Conservation (phyloP, 139 green algal species). For the Microglena sp. region DNA sequence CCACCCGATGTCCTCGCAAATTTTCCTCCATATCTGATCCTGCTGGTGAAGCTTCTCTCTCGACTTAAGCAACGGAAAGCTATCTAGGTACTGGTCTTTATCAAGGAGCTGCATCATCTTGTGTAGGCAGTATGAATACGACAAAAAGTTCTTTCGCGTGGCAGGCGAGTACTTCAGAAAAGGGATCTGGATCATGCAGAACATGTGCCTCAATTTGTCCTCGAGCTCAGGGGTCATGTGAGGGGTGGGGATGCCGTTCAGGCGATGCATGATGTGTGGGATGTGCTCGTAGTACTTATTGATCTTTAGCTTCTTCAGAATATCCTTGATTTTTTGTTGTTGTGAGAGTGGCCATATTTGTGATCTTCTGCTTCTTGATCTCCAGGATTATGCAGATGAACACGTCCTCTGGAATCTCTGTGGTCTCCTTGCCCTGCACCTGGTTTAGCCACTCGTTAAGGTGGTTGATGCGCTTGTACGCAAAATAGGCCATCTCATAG, state of each 20-base stretch:
- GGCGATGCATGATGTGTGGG: conserved; percentile 3
- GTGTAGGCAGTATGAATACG: conserved; percentile 16
- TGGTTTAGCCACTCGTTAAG: conserved; percentile 21
- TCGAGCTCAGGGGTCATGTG: conserved; percentile 4
- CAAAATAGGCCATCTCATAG: conserved; percentile 10
- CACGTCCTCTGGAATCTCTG: conserved; percentile 15
- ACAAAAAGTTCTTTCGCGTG: conserved; percentile 16
- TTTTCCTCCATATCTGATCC: conserved; percentile 20
- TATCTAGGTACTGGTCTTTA: conserved; percentile 6
- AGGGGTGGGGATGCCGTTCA: conserved; percentile 10
- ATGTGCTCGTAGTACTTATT: conserved; percentile 23
- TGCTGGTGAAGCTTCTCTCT: conserved; percentile 12
- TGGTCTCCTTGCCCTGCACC: conserved; percentile 14
- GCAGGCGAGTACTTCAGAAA: conserved; percentile 3
- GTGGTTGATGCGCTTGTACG: conserved; percentile 20
- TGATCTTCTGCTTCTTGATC: conserved; percentile 17
- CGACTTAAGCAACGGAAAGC: conserved; percentile 16
- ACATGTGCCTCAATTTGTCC: conserved; percentile 16
- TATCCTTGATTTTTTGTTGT: conserved; percentile 9
- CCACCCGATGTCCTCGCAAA: conserved; percentile 17
- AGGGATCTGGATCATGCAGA: conserved; percentile 12
- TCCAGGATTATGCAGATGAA: conserved; percentile 18
- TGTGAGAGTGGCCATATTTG: conserved; percentile 15
- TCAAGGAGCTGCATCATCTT: conserved; percentile 16
- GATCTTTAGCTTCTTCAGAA: conserved; percentile 18